Base-by-base conservation (phyloP, 176 grass and related monocot species). In the Bromus sterilis region DNA sequence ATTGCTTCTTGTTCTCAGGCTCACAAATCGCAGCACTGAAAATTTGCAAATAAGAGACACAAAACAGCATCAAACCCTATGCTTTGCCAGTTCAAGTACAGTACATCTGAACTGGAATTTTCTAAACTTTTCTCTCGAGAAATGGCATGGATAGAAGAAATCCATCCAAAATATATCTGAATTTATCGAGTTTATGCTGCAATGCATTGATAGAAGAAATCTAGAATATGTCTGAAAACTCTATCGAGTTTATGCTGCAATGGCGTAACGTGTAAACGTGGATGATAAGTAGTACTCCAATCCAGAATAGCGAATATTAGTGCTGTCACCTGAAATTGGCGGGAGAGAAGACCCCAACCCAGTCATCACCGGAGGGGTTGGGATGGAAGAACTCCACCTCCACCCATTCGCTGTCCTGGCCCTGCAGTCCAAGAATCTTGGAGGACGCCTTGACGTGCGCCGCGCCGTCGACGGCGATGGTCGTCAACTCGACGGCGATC, bases 271-370 rank as follows among this genome's bases (percentile, higher is more conserved):
- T 10, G 21, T 60, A 67, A 12, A 56, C 70, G 16, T 1, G 44
- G 30, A 32, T 34, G 24, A 77, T 42, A 41, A 30, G 46, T 51
- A 51, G 0, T 51, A 53, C 2, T n/a, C n/a, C n/a, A n/a, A n/a
- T n/a, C n/a, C 18, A 7, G 18, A 53, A 53, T 53, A 53, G 49
- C 12, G 24, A 23, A 12, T 68, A 67, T 10, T 39, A 4, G 1
- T 3, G 21, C 1, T 26, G 41, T 30, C 72, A 92, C 94, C 94
- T 97, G 74, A 97, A 97, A 92, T 92, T 74, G 39, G 91, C 85
- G 9, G 94, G 94, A 28, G 94, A 97, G 75, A 94, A 97, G 2
- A 97, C 91, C 7, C 89, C 94, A 55, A 97, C 66, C 89, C 91
- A 97, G 43, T 97, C 94, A 32, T 80, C 71, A 11, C 31, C 23